Evolutionary conservation across 192 early-diverging fungal species (phyloP).

Genomic region (Backusella tuberculispora): DNA sequence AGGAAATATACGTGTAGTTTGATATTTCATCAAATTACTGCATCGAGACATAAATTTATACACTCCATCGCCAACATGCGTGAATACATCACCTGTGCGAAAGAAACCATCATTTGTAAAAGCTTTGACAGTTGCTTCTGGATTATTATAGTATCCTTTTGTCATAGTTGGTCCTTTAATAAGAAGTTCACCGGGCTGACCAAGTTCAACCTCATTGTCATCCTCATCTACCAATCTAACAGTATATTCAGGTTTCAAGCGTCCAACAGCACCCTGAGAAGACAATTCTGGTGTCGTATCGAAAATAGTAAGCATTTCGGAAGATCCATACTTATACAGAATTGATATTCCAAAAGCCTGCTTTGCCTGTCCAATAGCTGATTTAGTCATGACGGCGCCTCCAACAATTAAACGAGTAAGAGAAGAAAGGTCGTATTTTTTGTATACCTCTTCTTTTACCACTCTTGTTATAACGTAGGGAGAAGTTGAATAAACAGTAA

Average conservation of each 20-base stretch:
- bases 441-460: background rate
- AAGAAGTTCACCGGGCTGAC: slow-evolving; percentile 73
- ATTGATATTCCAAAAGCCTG: background rate
- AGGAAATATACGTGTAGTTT: slow-evolving; percentile 87
- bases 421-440: background rate
- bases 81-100: slow-evolving; percentile 84
- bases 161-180: slow-evolving; percentile 81
- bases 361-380: background rate
- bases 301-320: background rate
- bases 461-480: background rate
- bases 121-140: slow-evolving; percentile 62
- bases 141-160: slow-evolving; percentile 71
- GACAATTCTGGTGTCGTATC: background rate
- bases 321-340: background rate
- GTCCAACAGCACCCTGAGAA: background rate
- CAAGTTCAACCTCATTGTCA: background rate
- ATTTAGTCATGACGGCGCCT: background rate
- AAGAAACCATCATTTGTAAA: slow-evolving; percentile 73
- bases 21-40: slow-evolving; percentile 90
- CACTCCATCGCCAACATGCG: slow-evolving; percentile 77
- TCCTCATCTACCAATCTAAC: background rate
- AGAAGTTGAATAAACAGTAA: background rate
- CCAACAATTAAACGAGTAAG: background rate
- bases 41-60: slow-evolving; percentile 78
- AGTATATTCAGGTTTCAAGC: background rate